These are phyloP conservation scores for Suhomyces bolitotheri DNA, from an alignment of 1,139 yeast species.

Conservation along the genomic window DNA sequence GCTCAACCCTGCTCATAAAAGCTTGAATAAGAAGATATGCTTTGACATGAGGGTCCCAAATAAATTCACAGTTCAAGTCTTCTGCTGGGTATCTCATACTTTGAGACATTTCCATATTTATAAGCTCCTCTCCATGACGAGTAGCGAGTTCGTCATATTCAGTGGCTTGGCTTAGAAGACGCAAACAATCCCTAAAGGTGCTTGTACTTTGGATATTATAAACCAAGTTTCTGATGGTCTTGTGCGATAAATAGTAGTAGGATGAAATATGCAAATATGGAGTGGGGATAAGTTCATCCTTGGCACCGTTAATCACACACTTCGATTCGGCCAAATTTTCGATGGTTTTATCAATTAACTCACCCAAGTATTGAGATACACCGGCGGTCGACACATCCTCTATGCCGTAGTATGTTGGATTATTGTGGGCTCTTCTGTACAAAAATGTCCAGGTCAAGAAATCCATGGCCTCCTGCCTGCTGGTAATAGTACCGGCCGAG, in stretches of 20 bases:
- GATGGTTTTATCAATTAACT: slow-evolving; percentile 70
- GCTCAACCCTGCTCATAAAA: slow-evolving; percentile 73
- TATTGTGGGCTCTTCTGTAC: slow-evolving; percentile 89
- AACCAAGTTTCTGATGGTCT: slow-evolving; percentile 73
- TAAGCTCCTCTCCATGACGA: slow-evolving; percentile 91
- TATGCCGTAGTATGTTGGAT: slow-evolving; percentile 92
- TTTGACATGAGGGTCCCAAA: slow-evolving; percentile 97
- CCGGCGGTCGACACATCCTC: slow-evolving; percentile 70
- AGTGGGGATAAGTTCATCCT: slow-evolving; percentile 59
- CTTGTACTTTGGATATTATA: slow-evolving; percentile 51
- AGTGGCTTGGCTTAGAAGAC: slow-evolving; percentile 72
- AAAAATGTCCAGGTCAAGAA: slow-evolving; percentile 94
- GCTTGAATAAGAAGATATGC: slow-evolving; percentile 86
- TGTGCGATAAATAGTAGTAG: slow-evolving; percentile 90
- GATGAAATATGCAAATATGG: slow-evolving; percentile 85
- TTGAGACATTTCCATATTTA: slow-evolving; percentile 86
- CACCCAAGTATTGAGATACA: slow-evolving; percentile 67
- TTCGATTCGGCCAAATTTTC: slow-evolving; percentile 67
- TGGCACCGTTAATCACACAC: slow-evolving; percentile 63
- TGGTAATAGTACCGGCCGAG: slow-evolving; percentile 77
- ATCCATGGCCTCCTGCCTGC: slow-evolving; percentile 87
- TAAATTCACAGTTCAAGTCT: slow-evolving; percentile 62
- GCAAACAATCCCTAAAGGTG: slow-evolving; percentile 67
- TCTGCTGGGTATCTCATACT: slow-evolving; percentile 76
- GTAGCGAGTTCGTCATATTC: slow-evolving; percentile 94